Evolutionary conservation across 768 basidiomycete genomes (phyloP).

Genomic region (Hortiboletus flavorubellus): DNA sequence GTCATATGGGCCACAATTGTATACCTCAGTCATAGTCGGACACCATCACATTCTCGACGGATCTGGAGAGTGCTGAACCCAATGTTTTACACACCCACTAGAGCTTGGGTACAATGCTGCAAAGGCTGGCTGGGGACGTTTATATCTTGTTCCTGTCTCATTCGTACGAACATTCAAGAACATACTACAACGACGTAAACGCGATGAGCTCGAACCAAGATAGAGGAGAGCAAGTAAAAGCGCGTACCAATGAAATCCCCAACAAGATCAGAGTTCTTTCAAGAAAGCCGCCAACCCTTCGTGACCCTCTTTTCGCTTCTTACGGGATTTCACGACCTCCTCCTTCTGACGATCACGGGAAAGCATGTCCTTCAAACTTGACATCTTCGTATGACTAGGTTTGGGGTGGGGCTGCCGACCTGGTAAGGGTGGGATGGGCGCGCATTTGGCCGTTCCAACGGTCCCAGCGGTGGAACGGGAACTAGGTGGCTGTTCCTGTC

Average conservation of each 20-base stretch:
- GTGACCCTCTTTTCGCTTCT: constrained; percentile 22
- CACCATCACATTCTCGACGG: not conserved
- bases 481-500: not conserved
- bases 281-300: constrained; percentile 53
- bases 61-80: not conserved
- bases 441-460: not conserved
- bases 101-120: not conserved
- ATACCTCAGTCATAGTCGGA: not conserved
- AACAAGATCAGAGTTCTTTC: constrained; percentile 16
- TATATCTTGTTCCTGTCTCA: not conserved
- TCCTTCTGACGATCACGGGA: constrained; percentile 53
- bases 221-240: not conserved
- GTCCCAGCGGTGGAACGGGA: not conserved
- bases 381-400: constrained; percentile 30
- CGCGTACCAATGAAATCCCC: not conserved
- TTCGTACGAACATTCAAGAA: too few species aligned
- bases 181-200: not conserved
- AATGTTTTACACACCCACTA: not conserved
- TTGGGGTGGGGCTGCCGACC: constrained; percentile 42
- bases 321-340: constrained; percentile 24
- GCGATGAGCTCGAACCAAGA: not conserved
- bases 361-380: constrained; percentile 60
- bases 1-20: not conserved
- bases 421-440: not conserved
- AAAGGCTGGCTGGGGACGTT: not conserved